Evolutionary conservation across 2,329 filamentous ascomycete species (phyloP), one percentile per base, ranked within the genome.

Genomic region (Calonectria multiphialidica): DNA sequence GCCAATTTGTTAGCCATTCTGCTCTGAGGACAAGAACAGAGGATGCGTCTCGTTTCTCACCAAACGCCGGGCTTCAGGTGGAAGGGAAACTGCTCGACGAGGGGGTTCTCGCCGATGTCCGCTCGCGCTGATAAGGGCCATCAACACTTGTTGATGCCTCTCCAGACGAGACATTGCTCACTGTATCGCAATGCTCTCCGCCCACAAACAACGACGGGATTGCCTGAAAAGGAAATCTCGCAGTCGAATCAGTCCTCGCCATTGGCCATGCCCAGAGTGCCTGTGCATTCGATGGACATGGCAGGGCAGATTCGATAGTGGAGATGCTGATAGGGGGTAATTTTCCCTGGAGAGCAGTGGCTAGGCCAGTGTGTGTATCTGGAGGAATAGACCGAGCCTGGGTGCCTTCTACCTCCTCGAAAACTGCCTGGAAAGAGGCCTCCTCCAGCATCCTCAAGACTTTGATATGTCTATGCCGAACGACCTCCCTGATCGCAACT

Each of bases 211-310:
- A 63, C 70, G 65, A 25, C 78, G 68, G 73, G 68, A 30, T 70
- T 79, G 40, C 78, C 78, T 47, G 72, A 79, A 77, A 71, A 74
- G 76, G 78, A 79, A 79, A 75, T 70, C 47, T 72, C 44, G 33
- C 70, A 49, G 64, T 2, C 55, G 12, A 68, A 75, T 57, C 66
- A 49, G 59, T 40, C 53, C n/a, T 61, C 73, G 49, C 64, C 71
- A 79, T 79, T 79, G 78, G 78, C 70, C 65, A 59, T 63, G 28
- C 23, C 40, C 10, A 55, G 25, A 72, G 68, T 59, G 72, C 44
- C 66, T 59, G 62, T 74, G 69, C 72, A 72, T 68, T 44, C 45
- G 68, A 59, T 61, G 68, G 35, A 68, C 47, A 45, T 37, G 64
- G 47, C 33, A 49, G 55, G 72, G 59, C 53, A 53, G 66, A 65